Conservation (phyloP, 306 rosid species). For the Trichosanthes truncata region DNA sequence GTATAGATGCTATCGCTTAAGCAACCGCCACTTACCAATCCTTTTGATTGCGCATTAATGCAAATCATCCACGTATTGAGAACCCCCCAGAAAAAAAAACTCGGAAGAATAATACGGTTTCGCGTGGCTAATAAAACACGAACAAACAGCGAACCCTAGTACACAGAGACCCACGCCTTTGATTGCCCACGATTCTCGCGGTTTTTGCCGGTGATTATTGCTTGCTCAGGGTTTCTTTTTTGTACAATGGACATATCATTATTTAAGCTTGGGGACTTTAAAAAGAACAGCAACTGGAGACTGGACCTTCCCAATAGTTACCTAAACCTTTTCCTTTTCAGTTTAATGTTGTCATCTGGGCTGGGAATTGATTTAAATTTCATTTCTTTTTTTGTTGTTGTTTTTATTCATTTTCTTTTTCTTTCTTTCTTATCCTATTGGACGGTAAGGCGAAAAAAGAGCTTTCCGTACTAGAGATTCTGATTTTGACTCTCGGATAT, state of each 20-base stretch:
- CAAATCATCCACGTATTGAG: no score
- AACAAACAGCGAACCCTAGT: slow-evolving; percentile 7
- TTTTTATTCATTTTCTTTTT: background rate
- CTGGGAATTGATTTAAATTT: background rate
- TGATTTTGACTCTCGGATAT: background rate
- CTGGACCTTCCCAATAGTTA: background rate
- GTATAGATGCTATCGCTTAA: background rate
- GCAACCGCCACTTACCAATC: background rate
- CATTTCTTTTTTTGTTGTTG: background rate
- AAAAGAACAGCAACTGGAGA: background rate
- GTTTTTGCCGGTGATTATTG: slow-evolving; percentile 2
- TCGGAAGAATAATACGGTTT: background rate
- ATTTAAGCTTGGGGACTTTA: background rate
- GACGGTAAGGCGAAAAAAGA: background rate
- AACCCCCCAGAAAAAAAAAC: no score
- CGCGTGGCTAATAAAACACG: background rate
- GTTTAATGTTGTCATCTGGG: background rate
- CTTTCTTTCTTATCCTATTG: background rate
- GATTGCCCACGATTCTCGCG: slow-evolving; percentile 10
- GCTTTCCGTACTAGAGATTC: background rate
- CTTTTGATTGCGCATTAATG: no score
- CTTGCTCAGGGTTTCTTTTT: background rate
- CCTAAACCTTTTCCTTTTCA: background rate
- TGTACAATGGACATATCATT: background rate
- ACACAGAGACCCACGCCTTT: slow-evolving; percentile 10